These are phyloP conservation scores for Suillus fuscotomentosus DNA, from an alignment of 768 basidiomycete genomes.

Conservation along the genomic window DNA sequence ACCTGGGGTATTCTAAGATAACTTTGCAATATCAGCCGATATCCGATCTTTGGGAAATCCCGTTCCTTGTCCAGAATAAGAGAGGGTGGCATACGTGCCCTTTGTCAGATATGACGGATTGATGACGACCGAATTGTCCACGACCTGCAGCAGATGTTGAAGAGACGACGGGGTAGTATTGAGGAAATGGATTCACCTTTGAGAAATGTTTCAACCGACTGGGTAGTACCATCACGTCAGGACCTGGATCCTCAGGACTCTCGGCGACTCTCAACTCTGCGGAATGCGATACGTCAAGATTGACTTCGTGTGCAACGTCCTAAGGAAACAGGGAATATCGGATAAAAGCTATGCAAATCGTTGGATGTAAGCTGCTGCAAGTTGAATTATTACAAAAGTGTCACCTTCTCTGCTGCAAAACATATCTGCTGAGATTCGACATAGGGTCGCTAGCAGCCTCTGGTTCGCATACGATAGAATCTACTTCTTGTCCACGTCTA, in stretches of 20 bases:
- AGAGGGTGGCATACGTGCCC: constrained; percentile 50
- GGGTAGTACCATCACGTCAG: constrained; percentile 85
- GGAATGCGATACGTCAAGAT: constrained; percentile 85
- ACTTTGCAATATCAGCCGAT: constrained; percentile 21
- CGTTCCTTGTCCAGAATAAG: constrained; percentile 26
- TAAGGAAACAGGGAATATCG: constrained; percentile 83
- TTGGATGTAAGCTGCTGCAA: background rate
- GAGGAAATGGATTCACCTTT: constrained; percentile 52
- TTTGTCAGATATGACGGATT: constrained; percentile 83
- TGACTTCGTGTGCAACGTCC: constrained; percentile 79
- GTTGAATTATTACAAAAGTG: constrained; percentile 9
- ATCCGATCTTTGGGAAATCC: constrained; percentile 29
- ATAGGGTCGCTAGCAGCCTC: constrained; percentile 67
- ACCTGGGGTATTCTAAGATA: constrained; percentile 17
- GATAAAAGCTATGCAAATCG: constrained; percentile 73
- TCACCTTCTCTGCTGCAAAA: constrained; percentile 87
- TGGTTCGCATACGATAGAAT: constrained; percentile 42
- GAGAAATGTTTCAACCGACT: constrained; percentile 88
- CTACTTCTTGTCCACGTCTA: constrained; percentile 62
- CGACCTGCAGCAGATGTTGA: constrained; percentile 45
- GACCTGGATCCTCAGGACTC: constrained; percentile 46
- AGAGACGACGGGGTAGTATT: background rate
- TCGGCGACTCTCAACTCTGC: constrained; percentile 40
- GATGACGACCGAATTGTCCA: constrained; percentile 74
- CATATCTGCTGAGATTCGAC: constrained; percentile 72